Evolutionary conservation across 129 eudicot genomes (phyloP).

Genomic region (Arctium lappa): DNA sequence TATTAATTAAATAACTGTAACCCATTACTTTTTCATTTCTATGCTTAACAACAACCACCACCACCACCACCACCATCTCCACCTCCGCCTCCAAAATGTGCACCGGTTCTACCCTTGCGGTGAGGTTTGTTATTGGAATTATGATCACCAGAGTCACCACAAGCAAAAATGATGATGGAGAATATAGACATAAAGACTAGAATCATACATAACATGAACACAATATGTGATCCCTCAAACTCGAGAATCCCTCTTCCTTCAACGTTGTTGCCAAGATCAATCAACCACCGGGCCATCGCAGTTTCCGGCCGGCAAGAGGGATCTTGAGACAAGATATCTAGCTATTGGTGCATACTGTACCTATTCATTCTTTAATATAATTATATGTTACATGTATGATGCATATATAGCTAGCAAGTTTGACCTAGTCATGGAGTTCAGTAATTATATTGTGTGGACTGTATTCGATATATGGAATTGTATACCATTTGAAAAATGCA

Average conservation of each 20-base stretch:
- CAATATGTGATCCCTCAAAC: conserved; percentile 20
- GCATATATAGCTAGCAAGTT: not conserved
- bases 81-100: not conserved
- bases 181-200: conserved; percentile 27
- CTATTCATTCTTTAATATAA: not conserved
- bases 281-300: not conserved
- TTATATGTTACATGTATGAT: not conserved
- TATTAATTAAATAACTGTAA: too few relatives aligned
- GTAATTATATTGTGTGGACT: not conserved
- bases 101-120: not conserved
- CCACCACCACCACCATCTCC: not conserved
- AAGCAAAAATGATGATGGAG: conserved; percentile 35
- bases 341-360: not conserved
- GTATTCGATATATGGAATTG: not conserved
- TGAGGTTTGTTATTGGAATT: not conserved
- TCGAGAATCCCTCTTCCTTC: not conserved
- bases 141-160: conserved; percentile 20
- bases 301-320: not conserved
- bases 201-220: conserved; percentile 29
- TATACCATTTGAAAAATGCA: not conserved
- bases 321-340: not conserved
- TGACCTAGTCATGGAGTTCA: not conserved
- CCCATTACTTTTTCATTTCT: not conserved
- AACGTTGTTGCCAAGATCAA: not conserved
- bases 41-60: not conserved